A percentile compares a stretch with the other conserved stretches of the same genome.
phyloP scores from a whole-genome alignment of 2,329 filamentous ascomycete genomes.

The Leptodontidium sp. region DNA sequence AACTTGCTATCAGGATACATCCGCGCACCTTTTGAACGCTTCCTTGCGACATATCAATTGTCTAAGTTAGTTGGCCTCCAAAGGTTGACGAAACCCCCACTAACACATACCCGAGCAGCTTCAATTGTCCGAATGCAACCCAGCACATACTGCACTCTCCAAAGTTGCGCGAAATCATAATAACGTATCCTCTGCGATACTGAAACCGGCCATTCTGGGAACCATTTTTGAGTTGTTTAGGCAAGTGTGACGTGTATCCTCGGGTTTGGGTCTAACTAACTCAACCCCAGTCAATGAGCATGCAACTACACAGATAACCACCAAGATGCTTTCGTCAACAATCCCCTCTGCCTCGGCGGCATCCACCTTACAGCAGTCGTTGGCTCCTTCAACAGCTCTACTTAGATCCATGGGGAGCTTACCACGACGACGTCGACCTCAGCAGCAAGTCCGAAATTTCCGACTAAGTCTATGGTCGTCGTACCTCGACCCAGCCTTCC shows the following conservation, averaged over 20 bases:
- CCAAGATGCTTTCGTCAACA: slow-evolving; percentile 43
- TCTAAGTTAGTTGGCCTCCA: slow-evolving; percentile 2
- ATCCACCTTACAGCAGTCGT: slow-evolving; percentile 24
- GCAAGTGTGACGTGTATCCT: background rate
- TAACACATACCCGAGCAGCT: background rate
- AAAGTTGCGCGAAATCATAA: background rate
- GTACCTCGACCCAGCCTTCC: slow-evolving; percentile 52
- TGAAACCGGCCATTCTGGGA: background rate
- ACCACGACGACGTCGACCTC: slow-evolving; percentile 32
- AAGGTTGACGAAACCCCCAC: background rate
- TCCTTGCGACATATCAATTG: background rate
- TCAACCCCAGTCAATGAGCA: slow-evolving; percentile 29
- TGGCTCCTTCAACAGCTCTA: slow-evolving; percentile 27
- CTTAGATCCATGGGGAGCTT: slow-evolving; percentile 27
- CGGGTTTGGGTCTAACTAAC: background rate
- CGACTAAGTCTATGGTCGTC: slow-evolving; percentile 59
- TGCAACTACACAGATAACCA: slow-evolving; percentile 33
- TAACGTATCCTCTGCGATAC: background rate
- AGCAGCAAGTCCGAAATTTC: slow-evolving; percentile 56
- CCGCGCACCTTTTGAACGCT: background rate
- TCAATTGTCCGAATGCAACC: background rate
- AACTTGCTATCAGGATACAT: slow-evolving; percentile 13
- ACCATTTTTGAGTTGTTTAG: background rate
- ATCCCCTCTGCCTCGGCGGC: slow-evolving; percentile 33
- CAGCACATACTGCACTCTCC: too few species aligned